A percentile compares a stretch with the other conserved stretches of the same genome.
Evolutionary conservation across 148 eudicot genomes (phyloP).

Genomic region (Cornus controversa): DNA sequence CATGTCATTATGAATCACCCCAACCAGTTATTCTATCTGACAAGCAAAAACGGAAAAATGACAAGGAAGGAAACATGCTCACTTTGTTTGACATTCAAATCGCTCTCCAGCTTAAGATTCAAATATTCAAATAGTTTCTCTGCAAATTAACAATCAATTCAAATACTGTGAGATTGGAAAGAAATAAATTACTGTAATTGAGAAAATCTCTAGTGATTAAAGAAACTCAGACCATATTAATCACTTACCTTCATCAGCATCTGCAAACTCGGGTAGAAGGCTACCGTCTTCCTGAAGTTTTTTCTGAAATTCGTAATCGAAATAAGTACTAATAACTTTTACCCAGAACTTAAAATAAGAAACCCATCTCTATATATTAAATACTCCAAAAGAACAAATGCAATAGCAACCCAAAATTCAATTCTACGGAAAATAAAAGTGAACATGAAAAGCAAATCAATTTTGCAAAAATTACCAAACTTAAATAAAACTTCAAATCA

Average conservation of each 20-base stretch:
- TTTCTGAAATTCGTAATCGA: slow-evolving; percentile 40
- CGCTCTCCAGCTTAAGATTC: slow-evolving; percentile 76
- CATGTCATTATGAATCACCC: background rate
- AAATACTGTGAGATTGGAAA: background rate
- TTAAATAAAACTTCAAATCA: background rate
- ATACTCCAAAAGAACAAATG: background rate
- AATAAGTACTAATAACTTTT: background rate
- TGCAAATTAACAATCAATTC: slow-evolving; percentile 37
- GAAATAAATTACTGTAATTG: background rate
- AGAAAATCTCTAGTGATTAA: background rate
- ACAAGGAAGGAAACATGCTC: slow-evolving; percentile 24
- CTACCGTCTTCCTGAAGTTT: slow-evolving; percentile 77
- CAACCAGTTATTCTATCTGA: background rate
- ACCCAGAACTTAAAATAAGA: slow-evolving; percentile 1
- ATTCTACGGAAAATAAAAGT: background rate
- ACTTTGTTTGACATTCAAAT: slow-evolving; percentile 61
- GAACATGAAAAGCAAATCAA: background rate
- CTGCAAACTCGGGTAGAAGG: slow-evolving; percentile 82
- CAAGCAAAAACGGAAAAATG: slow-evolving; percentile 7
- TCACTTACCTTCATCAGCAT: slow-evolving; percentile 72
- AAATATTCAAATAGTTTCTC: slow-evolving; percentile 69
- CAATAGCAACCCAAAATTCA: slow-evolving; percentile 1
- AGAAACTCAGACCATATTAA: background rate
- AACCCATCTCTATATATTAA: background rate
- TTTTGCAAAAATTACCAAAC: background rate